A percentile compares a stretch with the other conserved stretches of the same genome.
phyloP scores from a whole-genome alignment of 495 filamentous ascomycete genomes.

The Penicillium paxilli region DNA sequence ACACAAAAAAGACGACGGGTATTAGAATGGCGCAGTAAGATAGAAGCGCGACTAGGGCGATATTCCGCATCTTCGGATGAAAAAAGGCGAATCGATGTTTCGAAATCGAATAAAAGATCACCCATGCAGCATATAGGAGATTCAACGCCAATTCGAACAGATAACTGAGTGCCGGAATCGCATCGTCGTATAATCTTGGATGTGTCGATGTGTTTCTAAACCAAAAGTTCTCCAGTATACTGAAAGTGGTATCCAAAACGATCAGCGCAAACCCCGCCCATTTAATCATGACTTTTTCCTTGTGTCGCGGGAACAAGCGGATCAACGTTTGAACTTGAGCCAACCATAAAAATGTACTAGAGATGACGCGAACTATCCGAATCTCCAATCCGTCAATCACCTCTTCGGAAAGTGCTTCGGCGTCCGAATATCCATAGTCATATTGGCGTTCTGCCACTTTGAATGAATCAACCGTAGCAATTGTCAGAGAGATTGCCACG shows the following conservation, averaged over 20 bases:
- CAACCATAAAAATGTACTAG: conserved; percentile 93
- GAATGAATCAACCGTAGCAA: conserved; percentile 90
- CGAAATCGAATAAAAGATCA: conserved; percentile 90
- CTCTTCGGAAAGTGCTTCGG: conserved; percentile 63
- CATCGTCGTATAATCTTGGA: conserved; percentile 77
- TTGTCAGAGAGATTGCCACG: conserved; percentile 88
- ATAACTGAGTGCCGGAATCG: conserved; percentile 90
- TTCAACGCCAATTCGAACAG: conserved; percentile 89
- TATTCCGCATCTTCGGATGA: conserved; percentile 89
- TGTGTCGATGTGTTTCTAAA: conserved; percentile 55
- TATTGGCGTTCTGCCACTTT: conserved; percentile 79
- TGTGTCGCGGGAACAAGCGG: conserved; percentile 90
- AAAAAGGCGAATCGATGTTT: conserved; percentile 94
- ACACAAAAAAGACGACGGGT: conserved; percentile 91
- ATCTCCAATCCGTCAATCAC: conserved; percentile 84
- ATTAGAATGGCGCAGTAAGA: conserved; percentile 80
- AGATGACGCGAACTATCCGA: conserved; percentile 85
- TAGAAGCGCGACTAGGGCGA: conserved; percentile 78
- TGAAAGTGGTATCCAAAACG: conserved; percentile 83
- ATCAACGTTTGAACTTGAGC: conserved; percentile 97
- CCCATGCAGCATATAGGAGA: conserved; percentile 90
- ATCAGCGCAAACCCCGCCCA: conserved; percentile 96
- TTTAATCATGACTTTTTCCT: conserved; percentile 97
- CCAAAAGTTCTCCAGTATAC: conserved; percentile 83
- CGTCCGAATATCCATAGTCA: conserved; percentile 68